These are phyloP conservation scores for Mallotus nudiflorus DNA, from an alignment of 345 rosid species.

Conservation along the genomic window DNA sequence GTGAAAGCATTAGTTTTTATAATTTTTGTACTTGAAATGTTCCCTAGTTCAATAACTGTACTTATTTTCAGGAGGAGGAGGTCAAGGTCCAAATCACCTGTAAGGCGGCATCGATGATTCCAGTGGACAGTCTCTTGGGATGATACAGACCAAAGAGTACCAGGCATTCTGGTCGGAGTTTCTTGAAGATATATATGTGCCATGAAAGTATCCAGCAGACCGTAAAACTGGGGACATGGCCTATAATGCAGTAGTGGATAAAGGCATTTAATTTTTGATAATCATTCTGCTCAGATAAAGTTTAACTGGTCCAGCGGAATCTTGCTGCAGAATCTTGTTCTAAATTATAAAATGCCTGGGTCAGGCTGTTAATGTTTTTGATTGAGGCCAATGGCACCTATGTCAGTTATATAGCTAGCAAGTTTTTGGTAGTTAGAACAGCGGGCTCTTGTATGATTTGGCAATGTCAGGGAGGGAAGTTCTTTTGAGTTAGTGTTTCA, in stretches of 20 bases:
- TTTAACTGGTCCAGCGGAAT: background rate
- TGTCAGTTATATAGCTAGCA: background rate
- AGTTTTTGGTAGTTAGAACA: background rate
- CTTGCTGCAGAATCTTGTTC: background rate
- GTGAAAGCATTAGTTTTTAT: slow-evolving; percentile 44
- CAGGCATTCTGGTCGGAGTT: background rate
- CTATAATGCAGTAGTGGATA: background rate
- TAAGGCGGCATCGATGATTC: slow-evolving; percentile 48
- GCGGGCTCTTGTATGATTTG: slow-evolving; percentile 4
- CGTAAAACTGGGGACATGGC: background rate
- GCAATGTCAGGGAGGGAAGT: background rate
- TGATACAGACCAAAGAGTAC: background rate
- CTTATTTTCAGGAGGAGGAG: slow-evolving; percentile 54
- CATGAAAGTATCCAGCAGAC: background rate
- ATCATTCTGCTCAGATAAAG: background rate
- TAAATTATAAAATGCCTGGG: background rate
- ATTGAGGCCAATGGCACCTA: background rate
- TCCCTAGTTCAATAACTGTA: slow-evolving; percentile 7
- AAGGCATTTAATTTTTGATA: background rate
- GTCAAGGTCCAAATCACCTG: slow-evolving; percentile 84
- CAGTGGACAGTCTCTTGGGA: background rate
- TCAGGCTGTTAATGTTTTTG: background rate
- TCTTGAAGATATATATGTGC: background rate
- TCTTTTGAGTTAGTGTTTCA: background rate
- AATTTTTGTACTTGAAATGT: slow-evolving; percentile 8